A percentile compares a stretch with the other conserved stretches of the same genome.
Conservation (phyloP, 2,329 filamentous ascomycete genomes). For the Arthrobotrys musiformis region DNA sequence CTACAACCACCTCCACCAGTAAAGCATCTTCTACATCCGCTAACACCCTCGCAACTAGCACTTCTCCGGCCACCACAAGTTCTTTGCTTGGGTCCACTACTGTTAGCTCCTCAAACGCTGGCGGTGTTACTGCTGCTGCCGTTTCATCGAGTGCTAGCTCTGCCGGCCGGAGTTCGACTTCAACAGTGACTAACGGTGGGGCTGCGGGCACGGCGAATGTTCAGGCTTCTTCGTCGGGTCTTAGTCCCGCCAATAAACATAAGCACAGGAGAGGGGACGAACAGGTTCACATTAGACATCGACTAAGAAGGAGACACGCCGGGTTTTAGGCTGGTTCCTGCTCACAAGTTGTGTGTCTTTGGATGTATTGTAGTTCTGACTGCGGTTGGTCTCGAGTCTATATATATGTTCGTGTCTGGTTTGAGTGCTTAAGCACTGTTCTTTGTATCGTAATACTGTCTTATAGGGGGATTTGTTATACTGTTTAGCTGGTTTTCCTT, state of each 20-base stretch:
- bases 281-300: not conserved
- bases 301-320: constrained; percentile 18
- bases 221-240: constrained; percentile 4
- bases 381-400: too few relatives aligned
- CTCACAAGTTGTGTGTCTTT: too few relatives aligned
- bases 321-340: not conserved
- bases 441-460: too few relatives aligned
- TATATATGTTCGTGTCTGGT: too few relatives aligned
- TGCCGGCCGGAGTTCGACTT: constrained; percentile 9
- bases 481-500: too few relatives aligned
- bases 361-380: too few relatives aligned
- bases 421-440: too few relatives aligned
- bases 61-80: constrained; percentile 12
- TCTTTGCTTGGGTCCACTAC: constrained; percentile 5
- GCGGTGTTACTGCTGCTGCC: not conserved
- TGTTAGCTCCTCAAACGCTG: not conserved
- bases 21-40: not conserved
- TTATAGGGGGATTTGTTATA: too few relatives aligned
- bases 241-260: constrained; percentile 27
- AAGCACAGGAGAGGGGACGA: constrained; percentile 6
- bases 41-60: not conserved
- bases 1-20: not conserved
- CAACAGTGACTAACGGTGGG: not conserved
- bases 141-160: not conserved
- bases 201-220: not conserved